Evolutionary conservation across 352 stramenopile species (phyloP).

Genomic region (Pythium rishiriense): DNA sequence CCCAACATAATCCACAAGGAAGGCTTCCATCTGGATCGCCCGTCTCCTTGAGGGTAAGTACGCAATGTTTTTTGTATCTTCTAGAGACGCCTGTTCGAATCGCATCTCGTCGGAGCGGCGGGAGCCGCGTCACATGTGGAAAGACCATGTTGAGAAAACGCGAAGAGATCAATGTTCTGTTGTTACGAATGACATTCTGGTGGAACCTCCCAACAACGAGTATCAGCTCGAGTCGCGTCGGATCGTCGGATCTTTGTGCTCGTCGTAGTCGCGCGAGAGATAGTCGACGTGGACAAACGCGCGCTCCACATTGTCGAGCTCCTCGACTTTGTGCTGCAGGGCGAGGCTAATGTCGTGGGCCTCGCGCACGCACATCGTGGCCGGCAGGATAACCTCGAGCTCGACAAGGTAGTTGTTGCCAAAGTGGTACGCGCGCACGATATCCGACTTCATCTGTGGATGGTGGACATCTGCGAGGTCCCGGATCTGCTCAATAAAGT

Average conservation of each 20-base stretch:
- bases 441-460: slow-evolving; percentile 91
- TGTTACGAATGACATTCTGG: too few relatives aligned
- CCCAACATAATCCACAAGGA: too few relatives aligned
- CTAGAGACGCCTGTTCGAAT: too few relatives aligned
- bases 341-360: slow-evolving; percentile 96
- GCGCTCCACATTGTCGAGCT: slow-evolving; percentile 94
- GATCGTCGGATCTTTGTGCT: slow-evolving; percentile 87
- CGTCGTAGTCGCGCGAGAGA: slow-evolving; percentile 84
- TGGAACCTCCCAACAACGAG: too few relatives aligned
- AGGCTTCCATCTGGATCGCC: too few relatives aligned
- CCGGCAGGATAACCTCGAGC: slow-evolving; percentile 83
- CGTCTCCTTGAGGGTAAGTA: too few relatives aligned
- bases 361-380: slow-evolving; percentile 91
- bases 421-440: slow-evolving; percentile 95
- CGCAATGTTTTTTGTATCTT: too few relatives aligned
- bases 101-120: too few relatives aligned
- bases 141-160: too few relatives aligned
- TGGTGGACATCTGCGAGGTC: slow-evolving; percentile 88
- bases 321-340: slow-evolving; percentile 96
- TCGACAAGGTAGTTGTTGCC: slow-evolving; percentile 95
- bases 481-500: slow-evolving; percentile 94
- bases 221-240: slow-evolving; percentile 39
- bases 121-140: too few relatives aligned
- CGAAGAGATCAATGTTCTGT: too few relatives aligned
- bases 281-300: slow-evolving; percentile 99